These are phyloP conservation scores for Malus hybrid DNA, from an alignment of 331 rosid species.

Conservation along the genomic window DNA sequence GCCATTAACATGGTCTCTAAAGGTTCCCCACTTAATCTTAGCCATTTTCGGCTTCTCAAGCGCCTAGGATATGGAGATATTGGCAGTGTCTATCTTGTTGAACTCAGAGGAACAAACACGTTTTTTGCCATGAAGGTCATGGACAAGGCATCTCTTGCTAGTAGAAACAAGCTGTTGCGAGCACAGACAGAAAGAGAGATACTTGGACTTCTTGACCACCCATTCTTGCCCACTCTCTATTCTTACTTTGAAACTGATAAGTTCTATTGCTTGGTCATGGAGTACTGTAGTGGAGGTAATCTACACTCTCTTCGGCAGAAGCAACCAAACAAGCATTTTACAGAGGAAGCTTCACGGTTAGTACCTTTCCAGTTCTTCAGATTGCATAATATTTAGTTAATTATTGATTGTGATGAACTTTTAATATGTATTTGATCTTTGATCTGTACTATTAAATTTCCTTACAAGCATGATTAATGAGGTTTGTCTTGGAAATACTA, in stretches of 20 bases:
- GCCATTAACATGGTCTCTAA: conserved; percentile 43
- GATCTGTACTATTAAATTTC: background rate
- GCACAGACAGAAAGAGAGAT: conserved; percentile 83
- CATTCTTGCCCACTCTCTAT: conserved; percentile 80
- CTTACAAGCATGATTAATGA: background rate
- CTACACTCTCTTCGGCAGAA: conserved; percentile 22
- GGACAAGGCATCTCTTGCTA: conserved; percentile 76
- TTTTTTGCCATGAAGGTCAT: conserved; percentile 81
- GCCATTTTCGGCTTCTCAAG: conserved; percentile 70
- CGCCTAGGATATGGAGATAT: conserved; percentile 78
- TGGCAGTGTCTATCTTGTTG: conserved; percentile 75
- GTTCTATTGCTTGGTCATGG: conserved; percentile 77
- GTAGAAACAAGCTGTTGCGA: conserved; percentile 68
- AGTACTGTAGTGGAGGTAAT: conserved; percentile 82
- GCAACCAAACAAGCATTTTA: conserved; percentile 71
- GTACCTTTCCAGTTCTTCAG: conserved; percentile 10
- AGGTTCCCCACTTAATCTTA: conserved; percentile 38
- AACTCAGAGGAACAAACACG: conserved; percentile 53
- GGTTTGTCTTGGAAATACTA: background rate
- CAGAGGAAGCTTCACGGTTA: conserved; percentile 87
- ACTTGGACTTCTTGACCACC: conserved; percentile 88
- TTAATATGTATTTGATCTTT: background rate
- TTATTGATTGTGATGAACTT: background rate
- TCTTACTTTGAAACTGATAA: conserved; percentile 71
- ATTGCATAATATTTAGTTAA: background rate